Percentiles rank a stretch among this genome's conserved stretches.
Conservation (phyloP, 768 basidiomycete genomes). For the Obba rivulosa region DNA sequence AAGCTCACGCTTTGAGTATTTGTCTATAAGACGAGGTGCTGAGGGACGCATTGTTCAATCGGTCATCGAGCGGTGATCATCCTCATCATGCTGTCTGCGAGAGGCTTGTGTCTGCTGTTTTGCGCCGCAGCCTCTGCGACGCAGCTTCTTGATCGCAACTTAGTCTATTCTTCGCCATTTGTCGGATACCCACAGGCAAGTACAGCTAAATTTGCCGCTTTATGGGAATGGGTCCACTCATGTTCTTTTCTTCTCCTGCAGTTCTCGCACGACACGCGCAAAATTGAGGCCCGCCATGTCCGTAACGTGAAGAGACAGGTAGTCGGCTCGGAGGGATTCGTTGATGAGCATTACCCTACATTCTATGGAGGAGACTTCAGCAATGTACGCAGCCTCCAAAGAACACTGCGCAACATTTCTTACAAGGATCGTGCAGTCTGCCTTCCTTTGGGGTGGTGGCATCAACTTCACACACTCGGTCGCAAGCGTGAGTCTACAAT, state of each 20-base stretch:
- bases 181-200: constrained; percentile 6
- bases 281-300: constrained; percentile 31
- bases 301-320: constrained; percentile 28
- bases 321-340: constrained; percentile 28
- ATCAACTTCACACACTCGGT: constrained; percentile 49
- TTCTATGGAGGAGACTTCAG: constrained; percentile 46
- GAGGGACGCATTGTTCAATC: not conserved
- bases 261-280: constrained; percentile 34
- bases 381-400: constrained; percentile 28
- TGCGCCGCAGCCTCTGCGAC: constrained; percentile 1
- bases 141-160: constrained; percentile 2
- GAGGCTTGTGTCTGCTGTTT: constrained; percentile 1
- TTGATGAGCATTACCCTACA: constrained; percentile 45
- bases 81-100: not conserved
- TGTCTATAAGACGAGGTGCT: not conserved
- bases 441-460: constrained; percentile 26
- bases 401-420: not conserved
- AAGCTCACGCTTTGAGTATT: not conserved
- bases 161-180: constrained; percentile 8
- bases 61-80: not conserved
- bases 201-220: not conserved
- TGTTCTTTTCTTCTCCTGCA: constrained; percentile 9
- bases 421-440: not conserved
- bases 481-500: constrained; percentile 36
- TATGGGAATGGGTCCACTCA: not conserved